A percentile compares a stretch with the other conserved stretches of the same genome.
Evolutionary conservation across 2,329 filamentous ascomycete genomes (phyloP).

Genomic region (Penicillium sp.): DNA sequence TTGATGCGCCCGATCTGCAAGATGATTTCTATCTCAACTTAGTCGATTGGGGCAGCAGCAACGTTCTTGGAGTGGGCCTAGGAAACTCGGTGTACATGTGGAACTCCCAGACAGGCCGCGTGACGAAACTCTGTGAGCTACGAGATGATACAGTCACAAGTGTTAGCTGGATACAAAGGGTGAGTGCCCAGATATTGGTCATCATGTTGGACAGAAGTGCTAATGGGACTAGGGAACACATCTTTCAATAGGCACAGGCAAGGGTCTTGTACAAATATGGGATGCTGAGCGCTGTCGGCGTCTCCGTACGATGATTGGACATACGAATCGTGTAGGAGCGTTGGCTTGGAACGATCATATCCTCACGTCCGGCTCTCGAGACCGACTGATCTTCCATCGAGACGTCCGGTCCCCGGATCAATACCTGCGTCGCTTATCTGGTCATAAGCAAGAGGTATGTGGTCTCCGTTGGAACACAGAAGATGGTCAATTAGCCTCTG

Average conservation of each 20-base stretch:
- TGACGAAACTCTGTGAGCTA: slow-evolving; percentile 87
- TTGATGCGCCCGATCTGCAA: slow-evolving; percentile 89
- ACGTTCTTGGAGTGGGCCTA: slow-evolving; percentile 84
- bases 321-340: slow-evolving; percentile 84
- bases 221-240: slow-evolving; percentile 69
- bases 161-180: slow-evolving; percentile 93
- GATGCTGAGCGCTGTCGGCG: slow-evolving; percentile 80
- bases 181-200: no score
- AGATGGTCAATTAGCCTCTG: slow-evolving; percentile 85
- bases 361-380: slow-evolving; percentile 84
- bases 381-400: slow-evolving; percentile 87
- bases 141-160: slow-evolving; percentile 91
- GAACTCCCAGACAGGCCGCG: slow-evolving; percentile 83
- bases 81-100: slow-evolving; percentile 98
- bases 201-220: no score
- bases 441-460: slow-evolving; percentile 97
- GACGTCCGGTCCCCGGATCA: slow-evolving; percentile 90
- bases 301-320: slow-evolving; percentile 90
- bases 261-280: slow-evolving; percentile 94
- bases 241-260: slow-evolving; percentile 86
- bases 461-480: slow-evolving; percentile 95
- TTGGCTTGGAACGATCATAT: slow-evolving; percentile 98
- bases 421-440: slow-evolving; percentile 74
- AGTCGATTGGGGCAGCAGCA: slow-evolving; percentile 94
- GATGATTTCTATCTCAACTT: slow-evolving; percentile 97